Conservation (phyloP, 2,329 filamentous ascomycete species). For the Ophiostoma himal-ulmi region DNA sequence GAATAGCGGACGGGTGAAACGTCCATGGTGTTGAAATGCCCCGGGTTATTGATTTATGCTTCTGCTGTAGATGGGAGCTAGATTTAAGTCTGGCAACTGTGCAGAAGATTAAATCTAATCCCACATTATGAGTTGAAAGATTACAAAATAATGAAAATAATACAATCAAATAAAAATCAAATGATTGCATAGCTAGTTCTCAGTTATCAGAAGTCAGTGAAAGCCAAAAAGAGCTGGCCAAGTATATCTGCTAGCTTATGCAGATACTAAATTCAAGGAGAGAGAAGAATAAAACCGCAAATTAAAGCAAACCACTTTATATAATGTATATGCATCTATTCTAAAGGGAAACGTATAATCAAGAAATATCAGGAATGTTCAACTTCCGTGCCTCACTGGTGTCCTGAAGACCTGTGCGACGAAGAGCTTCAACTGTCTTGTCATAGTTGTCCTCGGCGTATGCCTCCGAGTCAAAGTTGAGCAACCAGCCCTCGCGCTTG, state of each 20-base stretch:
- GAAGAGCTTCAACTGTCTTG: constrained; percentile 23
- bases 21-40: neutral
- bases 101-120: too few species aligned
- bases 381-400: constrained; percentile 21
- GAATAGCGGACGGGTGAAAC: constrained; percentile 4
- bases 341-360: neutral
- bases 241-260: too few species aligned
- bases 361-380: constrained; percentile 18
- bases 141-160: too few species aligned
- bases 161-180: too few species aligned
- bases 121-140: too few species aligned
- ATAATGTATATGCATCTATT: neutral
- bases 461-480: constrained; percentile 32
- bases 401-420: constrained; percentile 22
- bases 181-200: too few species aligned
- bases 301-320: too few species aligned
- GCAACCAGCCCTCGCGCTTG: constrained; percentile 31
- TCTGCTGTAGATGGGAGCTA: neutral
- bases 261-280: too few species aligned
- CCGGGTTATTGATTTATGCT: neutral
- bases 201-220: too few species aligned
- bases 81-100: too few species aligned
- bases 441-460: constrained; percentile 31
- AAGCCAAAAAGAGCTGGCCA: too few species aligned
- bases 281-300: too few species aligned